Evolutionary conservation across 441 rosid genomes (phyloP).

Genomic region (Jatropha multifida): DNA sequence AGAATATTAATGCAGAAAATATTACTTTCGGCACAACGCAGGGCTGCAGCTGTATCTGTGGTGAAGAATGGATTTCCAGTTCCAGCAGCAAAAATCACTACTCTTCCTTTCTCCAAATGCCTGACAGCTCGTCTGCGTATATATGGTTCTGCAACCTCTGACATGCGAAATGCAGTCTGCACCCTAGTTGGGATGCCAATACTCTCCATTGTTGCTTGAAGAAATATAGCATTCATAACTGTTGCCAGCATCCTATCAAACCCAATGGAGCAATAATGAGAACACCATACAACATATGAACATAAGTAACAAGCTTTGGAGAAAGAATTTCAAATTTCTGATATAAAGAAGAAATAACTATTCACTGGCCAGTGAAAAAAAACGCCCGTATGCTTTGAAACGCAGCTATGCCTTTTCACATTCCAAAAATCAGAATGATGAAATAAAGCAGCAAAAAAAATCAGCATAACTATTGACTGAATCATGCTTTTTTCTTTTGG

Average conservation of each 20-base stretch:
- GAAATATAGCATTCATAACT: slow-evolving; percentile 93
- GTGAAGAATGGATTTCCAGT: slow-evolving; percentile 97
- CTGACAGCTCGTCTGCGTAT: slow-evolving; percentile 82
- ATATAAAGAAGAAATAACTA: slow-evolving; percentile 1
- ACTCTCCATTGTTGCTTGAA: slow-evolving; percentile 97
- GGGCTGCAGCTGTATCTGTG: slow-evolving; percentile 93
- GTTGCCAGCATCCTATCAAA: slow-evolving; percentile 82
- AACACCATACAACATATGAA: neutral
- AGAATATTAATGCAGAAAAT: slow-evolving; percentile 1
- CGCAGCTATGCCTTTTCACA: neutral
- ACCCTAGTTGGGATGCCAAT: slow-evolving; percentile 39
- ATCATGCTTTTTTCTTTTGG: no score
- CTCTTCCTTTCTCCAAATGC: slow-evolving; percentile 96
- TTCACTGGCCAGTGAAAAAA: neutral
- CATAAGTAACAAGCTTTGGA: neutral
- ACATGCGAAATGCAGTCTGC: slow-evolving; percentile 57
- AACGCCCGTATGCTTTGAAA: neutral
- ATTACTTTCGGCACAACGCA: slow-evolving; percentile 92
- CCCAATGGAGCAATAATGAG: slow-evolving; percentile 7
- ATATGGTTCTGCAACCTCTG: slow-evolving; percentile 97
- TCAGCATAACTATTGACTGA: no score
- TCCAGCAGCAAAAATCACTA: slow-evolving; percentile 92
- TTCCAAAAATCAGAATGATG: neutral
- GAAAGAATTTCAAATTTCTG: neutral
- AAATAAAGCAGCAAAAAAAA: neutral